Evolutionary conservation across 441 rosid species (phyloP).

Genomic region (Arabidopsis lyrata): DNA sequence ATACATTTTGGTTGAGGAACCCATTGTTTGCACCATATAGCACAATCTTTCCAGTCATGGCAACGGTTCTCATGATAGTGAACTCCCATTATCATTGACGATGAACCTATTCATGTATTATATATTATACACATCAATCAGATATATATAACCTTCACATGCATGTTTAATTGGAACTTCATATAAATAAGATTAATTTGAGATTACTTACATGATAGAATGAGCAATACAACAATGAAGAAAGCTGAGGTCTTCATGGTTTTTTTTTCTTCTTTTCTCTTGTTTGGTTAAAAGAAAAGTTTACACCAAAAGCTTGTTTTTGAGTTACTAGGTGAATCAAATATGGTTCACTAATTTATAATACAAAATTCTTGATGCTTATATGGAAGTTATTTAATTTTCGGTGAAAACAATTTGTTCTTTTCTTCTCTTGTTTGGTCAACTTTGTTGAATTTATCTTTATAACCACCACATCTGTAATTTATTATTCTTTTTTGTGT

Average conservation of each 20-base stretch:
- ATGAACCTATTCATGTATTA: slow-evolving; percentile 11
- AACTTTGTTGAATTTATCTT: neutral
- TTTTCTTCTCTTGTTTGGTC: neutral
- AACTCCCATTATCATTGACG: slow-evolving; percentile 22
- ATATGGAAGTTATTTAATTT: neutral
- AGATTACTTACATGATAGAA: slow-evolving; percentile 35
- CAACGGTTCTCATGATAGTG: slow-evolving; percentile 32
- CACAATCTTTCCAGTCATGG: slow-evolving; percentile 30
- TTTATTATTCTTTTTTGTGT: too few species aligned
- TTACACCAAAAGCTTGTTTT: slow-evolving; percentile 8
- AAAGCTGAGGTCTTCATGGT: slow-evolving; percentile 33
- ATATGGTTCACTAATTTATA: slow-evolving; percentile 20
- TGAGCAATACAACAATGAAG: slow-evolving; percentile 28
- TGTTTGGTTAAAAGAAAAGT: slow-evolving; percentile 12
- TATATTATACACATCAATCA: neutral
- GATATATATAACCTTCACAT: neutral
- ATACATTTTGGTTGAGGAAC: slow-evolving; percentile 38
- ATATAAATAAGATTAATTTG: neutral
- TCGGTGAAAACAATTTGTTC: neutral
- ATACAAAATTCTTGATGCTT: neutral
- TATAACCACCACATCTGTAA: neutral
- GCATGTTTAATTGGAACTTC: neutral
- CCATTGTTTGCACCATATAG: slow-evolving; percentile 29
- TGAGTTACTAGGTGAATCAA: neutral
- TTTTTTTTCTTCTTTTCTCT: neutral